These are phyloP conservation scores for Hirsutella thompsonii DNA, from an alignment of 2,329 filamentous ascomycete genomes.

Conservation along the genomic window DNA sequence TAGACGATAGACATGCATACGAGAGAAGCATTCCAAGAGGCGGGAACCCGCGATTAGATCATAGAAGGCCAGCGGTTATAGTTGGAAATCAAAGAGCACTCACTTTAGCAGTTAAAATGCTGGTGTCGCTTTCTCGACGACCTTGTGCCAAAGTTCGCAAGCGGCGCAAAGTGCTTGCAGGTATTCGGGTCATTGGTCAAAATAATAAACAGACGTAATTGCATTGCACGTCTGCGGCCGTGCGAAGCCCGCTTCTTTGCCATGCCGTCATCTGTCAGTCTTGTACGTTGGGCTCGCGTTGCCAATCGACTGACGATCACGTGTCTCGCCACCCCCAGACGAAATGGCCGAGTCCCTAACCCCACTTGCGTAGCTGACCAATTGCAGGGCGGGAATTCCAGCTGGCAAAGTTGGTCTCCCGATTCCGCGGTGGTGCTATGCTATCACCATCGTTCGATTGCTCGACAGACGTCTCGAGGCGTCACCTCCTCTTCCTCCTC, in stretches of 20 bases:
- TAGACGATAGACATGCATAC: neutral
- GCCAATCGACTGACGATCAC: neutral
- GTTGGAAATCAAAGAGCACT: no score
- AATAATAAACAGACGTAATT: no score
- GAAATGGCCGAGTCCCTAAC: neutral
- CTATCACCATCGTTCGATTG: constrained; percentile 9
- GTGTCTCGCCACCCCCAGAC: neutral
- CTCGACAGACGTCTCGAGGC: constrained; percentile 7
- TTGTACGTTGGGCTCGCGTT: neutral
- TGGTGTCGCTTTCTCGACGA: no score
- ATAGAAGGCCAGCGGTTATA: no score
- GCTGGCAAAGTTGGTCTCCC: constrained; percentile 8
- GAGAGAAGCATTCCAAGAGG: no score
- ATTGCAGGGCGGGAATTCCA: constrained; percentile 11
- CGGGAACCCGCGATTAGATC: no score
- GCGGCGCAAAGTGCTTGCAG: no score
- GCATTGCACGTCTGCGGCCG: no score
- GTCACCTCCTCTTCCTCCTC: constrained; percentile 1
- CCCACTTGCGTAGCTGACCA: constrained; percentile 12
- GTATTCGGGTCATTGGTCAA: no score
- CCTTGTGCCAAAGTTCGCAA: no score
- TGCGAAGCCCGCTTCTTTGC: neutral
- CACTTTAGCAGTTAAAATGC: no score
- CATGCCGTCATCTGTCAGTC: neutral
- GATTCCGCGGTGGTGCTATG: constrained; percentile 4